A percentile compares a stretch with the other conserved stretches of the same genome.
Conservation (phyloP, 179 eudicot species). For the Beta lomatogona region DNA sequence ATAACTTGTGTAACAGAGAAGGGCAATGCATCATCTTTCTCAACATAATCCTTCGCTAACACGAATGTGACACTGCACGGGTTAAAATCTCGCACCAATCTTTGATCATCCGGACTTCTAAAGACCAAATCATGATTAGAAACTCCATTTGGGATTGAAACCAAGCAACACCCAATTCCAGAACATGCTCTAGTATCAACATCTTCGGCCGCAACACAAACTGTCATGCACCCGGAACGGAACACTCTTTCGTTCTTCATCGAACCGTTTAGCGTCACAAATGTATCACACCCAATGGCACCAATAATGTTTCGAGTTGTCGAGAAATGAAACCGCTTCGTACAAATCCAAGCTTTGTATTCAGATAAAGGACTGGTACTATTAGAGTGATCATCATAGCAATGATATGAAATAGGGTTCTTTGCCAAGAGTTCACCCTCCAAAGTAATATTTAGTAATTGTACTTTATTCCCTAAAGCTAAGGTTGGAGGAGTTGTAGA, state of each 20-base stretch:
- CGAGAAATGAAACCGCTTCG: background rate
- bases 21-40: background rate
- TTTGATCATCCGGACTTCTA: background rate
- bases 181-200: background rate
- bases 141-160: background rate
- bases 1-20: background rate
- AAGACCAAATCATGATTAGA: background rate
- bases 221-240: background rate
- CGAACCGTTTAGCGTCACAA: background rate
- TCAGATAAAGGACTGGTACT: background rate
- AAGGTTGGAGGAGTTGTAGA: conserved; percentile 23
- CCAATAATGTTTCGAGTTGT: background rate
- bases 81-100: background rate
- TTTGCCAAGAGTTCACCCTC: background rate
- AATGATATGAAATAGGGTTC: background rate
- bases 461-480: background rate
- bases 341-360: background rate
- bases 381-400: background rate
- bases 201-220: too few species aligned
- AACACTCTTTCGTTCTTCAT: background rate
- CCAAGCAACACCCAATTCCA: background rate
- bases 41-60: background rate
- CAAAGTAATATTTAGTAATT: background rate
- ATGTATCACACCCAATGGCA: too few species aligned
- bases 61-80: background rate